Percentiles rank a stretch among this genome's conserved stretches.
Evolutionary conservation across 2,329 filamentous ascomycete species (phyloP).

Genomic region (Venturia oleaginea): DNA sequence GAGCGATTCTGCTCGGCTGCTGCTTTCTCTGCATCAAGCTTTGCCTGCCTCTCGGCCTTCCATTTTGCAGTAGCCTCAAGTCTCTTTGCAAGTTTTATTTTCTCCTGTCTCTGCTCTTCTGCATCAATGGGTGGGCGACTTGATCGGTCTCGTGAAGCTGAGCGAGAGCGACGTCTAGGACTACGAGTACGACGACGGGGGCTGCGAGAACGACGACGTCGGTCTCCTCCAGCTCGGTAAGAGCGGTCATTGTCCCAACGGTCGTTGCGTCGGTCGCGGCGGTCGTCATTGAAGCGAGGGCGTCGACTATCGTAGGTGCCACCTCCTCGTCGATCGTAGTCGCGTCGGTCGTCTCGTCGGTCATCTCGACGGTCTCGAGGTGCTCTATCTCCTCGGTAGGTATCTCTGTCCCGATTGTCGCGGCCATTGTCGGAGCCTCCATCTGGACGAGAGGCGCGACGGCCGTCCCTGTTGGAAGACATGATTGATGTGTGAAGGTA

Average conservation of each 20-base stretch:
- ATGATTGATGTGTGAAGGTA: background rate
- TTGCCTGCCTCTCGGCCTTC: slow-evolving; percentile 66
- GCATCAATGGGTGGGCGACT: slow-evolving; percentile 14
- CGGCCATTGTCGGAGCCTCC: background rate
- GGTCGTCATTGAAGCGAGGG: slow-evolving; percentile 22
- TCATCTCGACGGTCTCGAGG: slow-evolving; percentile 31
- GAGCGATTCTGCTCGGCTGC: slow-evolving; percentile 45
- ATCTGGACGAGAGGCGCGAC: slow-evolving; percentile 18
- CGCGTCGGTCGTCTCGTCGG: slow-evolving; percentile 41
- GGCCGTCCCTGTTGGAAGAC: slow-evolving; percentile 12
- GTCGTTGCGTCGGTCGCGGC: slow-evolving; percentile 5
- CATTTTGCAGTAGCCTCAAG: slow-evolving; percentile 27
- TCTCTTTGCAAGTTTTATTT: slow-evolving; percentile 1
- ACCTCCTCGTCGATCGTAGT: slow-evolving; percentile 19
- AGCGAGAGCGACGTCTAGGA: background rate
- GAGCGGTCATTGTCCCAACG: background rate
- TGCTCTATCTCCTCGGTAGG: slow-evolving; percentile 32
- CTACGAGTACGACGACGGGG: background rate
- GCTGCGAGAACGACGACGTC: slow-evolving; percentile 7
- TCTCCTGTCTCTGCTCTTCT: background rate
- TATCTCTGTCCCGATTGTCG: slow-evolving; percentile 20
- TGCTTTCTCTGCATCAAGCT: slow-evolving; percentile 70
- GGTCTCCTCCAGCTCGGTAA: background rate
- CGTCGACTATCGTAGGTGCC: background rate
- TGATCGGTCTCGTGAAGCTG: background rate